A percentile compares a stretch with the other conserved stretches of the same genome.
phyloP scores from a whole-genome alignment of 768 basidiomycete species.

The Cyathus striatus region DNA sequence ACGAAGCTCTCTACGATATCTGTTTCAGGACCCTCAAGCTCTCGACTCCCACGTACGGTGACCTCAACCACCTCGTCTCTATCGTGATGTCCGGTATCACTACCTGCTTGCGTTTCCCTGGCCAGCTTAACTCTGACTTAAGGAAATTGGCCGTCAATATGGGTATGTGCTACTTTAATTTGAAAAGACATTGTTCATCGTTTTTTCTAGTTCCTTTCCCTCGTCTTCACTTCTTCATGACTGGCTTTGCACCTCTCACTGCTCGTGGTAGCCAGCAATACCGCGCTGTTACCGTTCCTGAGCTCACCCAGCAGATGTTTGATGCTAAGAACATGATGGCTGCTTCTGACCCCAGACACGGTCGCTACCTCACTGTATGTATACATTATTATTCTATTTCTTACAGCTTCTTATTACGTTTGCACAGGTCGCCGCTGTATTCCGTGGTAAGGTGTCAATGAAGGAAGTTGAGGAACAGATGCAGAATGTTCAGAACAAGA shows the following conservation, averaged over 20 bases:
- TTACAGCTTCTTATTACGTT: background rate
- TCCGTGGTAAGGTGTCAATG: constrained; percentile 99
- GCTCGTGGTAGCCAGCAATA: constrained; percentile 93
- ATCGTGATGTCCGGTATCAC: constrained; percentile 99
- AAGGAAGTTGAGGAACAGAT: constrained; percentile 99
- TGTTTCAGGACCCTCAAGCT: constrained; percentile 98
- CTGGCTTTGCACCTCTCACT: constrained; percentile 91
- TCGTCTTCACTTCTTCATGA: constrained; percentile 99
- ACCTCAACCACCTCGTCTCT: constrained; percentile 96
- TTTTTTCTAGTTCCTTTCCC: constrained; percentile 82
- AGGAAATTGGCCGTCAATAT: constrained; percentile 99
- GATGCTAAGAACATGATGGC: constrained; percentile 99
- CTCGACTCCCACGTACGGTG: constrained; percentile 91
- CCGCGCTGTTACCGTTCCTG: constrained; percentile 95
- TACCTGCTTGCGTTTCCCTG: constrained; percentile 98
- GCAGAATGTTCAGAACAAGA: constrained; percentile 96
- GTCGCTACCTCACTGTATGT: constrained; percentile 91
- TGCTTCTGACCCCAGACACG: constrained; percentile 93
- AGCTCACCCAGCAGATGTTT: constrained; percentile 99
- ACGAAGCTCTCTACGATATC: constrained; percentile 98
- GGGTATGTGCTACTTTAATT: constrained; percentile 47
- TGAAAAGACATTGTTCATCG: constrained; percentile 1
- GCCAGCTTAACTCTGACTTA: constrained; percentile 98
- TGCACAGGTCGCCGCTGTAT: constrained; percentile 80
- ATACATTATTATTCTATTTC: background rate